phyloP scores from a whole-genome alignment of 371 early-diverging fungal species.

The Funneliformis caledonium region DNA sequence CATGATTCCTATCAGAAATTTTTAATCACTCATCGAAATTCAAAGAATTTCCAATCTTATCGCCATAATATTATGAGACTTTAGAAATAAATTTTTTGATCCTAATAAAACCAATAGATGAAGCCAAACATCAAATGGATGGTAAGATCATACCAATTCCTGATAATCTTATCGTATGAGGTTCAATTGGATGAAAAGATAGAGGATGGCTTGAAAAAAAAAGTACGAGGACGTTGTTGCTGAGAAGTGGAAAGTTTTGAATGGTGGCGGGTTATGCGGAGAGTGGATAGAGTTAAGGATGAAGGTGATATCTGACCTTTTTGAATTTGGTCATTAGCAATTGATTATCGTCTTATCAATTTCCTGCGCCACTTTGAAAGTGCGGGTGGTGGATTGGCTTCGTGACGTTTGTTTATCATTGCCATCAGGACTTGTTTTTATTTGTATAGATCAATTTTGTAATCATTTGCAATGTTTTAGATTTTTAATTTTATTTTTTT shows the following conservation, averaged over 20 bases:
- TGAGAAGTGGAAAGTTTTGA: constrained; percentile 1
- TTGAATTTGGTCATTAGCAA: constrained; percentile 40
- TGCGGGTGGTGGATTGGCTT: constrained; percentile 63
- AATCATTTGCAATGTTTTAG: not conserved
- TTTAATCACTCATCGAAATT: too few relatives aligned
- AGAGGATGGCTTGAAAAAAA: not conserved
- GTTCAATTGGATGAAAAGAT: not conserved
- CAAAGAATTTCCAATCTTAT: too few relatives aligned
- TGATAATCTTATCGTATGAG: not conserved
- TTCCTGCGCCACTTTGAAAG: constrained; percentile 81
- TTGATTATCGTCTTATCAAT: constrained; percentile 68
- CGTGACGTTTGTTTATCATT: constrained; percentile 45
- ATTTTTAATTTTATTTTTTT: not conserved
- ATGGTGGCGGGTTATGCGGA: not conserved
- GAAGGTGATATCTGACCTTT: not conserved
- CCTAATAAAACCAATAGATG: too few relatives aligned
- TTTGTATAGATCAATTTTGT: not conserved
- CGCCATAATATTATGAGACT: too few relatives aligned
- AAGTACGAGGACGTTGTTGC: not conserved
- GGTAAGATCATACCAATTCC: too few relatives aligned
- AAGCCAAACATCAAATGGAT: too few relatives aligned
- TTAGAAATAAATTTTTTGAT: too few relatives aligned
- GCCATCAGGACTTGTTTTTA: constrained; percentile 42
- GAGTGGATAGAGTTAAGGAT: constrained; percentile 24
- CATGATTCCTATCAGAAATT: too few relatives aligned